phyloP scores from a whole-genome alignment of 2,329 filamentous ascomycete genomes.

The Microdochium trichocladiopsis region DNA sequence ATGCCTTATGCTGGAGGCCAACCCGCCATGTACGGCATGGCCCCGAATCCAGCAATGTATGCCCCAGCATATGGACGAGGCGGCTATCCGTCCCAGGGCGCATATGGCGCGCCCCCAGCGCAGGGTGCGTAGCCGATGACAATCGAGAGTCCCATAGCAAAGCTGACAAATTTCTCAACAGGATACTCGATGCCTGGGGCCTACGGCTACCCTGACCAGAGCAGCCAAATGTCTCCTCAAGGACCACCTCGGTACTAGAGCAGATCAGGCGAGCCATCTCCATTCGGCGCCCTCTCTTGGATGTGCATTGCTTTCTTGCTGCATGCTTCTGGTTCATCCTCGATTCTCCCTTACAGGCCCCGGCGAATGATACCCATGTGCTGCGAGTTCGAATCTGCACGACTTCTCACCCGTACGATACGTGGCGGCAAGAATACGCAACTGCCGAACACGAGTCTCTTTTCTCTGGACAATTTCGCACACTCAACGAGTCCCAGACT shows the following conservation, averaged over 20 bases:
- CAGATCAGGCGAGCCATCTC: neutral
- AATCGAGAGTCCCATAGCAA: neutral
- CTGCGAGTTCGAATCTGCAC: too few species aligned
- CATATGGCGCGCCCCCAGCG: conserved; percentile 30
- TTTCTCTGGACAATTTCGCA: too few species aligned
- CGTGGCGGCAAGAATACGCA: too few species aligned
- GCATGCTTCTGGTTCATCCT: neutral
- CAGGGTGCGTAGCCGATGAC: conserved; percentile 34
- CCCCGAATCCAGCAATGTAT: conserved; percentile 26
- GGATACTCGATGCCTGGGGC: conserved; percentile 16
- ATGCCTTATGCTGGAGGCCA: conserved; percentile 27
- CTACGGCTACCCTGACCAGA: conserved; percentile 40
- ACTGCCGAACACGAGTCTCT: too few species aligned
- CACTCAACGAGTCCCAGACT: too few species aligned
- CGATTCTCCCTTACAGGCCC: neutral
- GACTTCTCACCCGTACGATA: too few species aligned
- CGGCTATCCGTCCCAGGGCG: conserved; percentile 26
- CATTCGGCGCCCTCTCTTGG: too few species aligned
- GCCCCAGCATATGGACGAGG: conserved; percentile 34
- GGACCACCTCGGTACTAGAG: conserved; percentile 35
- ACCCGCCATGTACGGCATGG: conserved; percentile 27
- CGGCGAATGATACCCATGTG: neutral
- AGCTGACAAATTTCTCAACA: conserved; percentile 2
- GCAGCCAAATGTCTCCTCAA: conserved; percentile 29
- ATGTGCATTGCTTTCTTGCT: too few species aligned